Evolutionary conservation across 257 asterid genomes (phyloP), one percentile per base, ranked within the genome.

Genomic region (Rauvolfia tetraphylla): DNA sequence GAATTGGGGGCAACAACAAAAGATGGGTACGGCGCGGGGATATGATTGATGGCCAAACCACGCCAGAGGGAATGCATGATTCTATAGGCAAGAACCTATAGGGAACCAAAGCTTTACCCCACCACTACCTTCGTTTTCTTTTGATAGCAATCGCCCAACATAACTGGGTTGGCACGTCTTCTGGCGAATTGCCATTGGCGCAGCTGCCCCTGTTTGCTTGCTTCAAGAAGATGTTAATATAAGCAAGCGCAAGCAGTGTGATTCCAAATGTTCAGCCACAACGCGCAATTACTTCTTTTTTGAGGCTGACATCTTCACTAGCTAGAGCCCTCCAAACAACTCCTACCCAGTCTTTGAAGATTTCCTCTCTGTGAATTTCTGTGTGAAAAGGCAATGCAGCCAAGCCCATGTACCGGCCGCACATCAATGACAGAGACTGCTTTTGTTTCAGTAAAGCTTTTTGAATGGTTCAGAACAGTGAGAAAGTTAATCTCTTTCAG

Each of bases 1-100:
- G 46, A 46, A 33, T n/a, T 23, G 63, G 4, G 63, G 81, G 68
- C 73, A 61, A n/a, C 65, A 34, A 34, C 49, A 71, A 8, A 49
- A 18, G 76, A 44, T 49, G n/a, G 68, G 54, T 9, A 53, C 54
- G 7, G 48, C 31, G 7, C n/a, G 6, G 4, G 68, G 53, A 33
- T 31, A 23, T 56, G 39, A 73, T 22, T 56, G 14, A 42, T 73
- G 76, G 23, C 80, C 80, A 58, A 70, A 39, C 36, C 66, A 2
- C 25, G 5, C 72, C 76, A 70, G 70, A 65, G 80, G 67, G 74
- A 53, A 79, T 79, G 76, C 53, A 74, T 66, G 67, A 63, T 15
- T 49, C 79, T 17, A 51, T 29, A 10, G 25, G 66, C 25, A 66
- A n/a, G 66, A 14, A 23, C 20, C 39, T 15, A 57, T 76, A 5